A percentile compares a stretch with the other conserved stretches of the same genome.
phyloP scores from a whole-genome alignment of 345 rosid species.

The Eucalyptus decipiens region DNA sequence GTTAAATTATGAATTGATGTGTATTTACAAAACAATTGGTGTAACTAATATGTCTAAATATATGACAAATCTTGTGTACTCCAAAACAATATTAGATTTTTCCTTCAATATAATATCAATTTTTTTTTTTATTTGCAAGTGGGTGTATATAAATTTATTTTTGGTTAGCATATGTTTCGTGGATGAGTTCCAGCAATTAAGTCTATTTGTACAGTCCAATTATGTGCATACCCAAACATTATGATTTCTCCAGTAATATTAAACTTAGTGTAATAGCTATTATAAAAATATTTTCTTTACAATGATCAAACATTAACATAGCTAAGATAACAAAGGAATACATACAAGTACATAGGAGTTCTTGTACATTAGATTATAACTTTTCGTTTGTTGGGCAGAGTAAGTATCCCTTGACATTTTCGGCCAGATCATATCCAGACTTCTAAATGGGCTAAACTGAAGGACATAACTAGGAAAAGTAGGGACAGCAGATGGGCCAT shows the following conservation, averaged over 20 bases:
- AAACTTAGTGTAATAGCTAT: not conserved
- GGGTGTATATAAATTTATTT: not conserved
- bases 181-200: too few relatives aligned
- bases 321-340: not conserved
- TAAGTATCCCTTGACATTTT: too few relatives aligned
- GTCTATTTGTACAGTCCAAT: too few relatives aligned
- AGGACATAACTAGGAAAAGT: too few relatives aligned
- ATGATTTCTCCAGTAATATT: not conserved
- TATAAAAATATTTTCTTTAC: too few relatives aligned
- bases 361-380: not conserved
- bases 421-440: too few relatives aligned
- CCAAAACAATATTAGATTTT: not conserved
- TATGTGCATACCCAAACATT: not conserved
- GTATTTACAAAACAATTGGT: not conserved
- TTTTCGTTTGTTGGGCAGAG: too few relatives aligned
- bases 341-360: not conserved
- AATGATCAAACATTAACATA: not conserved
- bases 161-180: not conserved
- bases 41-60: not conserved
- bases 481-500: too few relatives aligned
- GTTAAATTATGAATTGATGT: not conserved
- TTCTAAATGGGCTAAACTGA: too few relatives aligned
- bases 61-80: not conserved
- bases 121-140: too few relatives aligned
- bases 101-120: too few relatives aligned